Evolutionary conservation across 2,329 filamentous ascomycete genomes (phyloP), one percentile per base, ranked within the genome.

Genomic region (Parafenestella ontariensis): DNA sequence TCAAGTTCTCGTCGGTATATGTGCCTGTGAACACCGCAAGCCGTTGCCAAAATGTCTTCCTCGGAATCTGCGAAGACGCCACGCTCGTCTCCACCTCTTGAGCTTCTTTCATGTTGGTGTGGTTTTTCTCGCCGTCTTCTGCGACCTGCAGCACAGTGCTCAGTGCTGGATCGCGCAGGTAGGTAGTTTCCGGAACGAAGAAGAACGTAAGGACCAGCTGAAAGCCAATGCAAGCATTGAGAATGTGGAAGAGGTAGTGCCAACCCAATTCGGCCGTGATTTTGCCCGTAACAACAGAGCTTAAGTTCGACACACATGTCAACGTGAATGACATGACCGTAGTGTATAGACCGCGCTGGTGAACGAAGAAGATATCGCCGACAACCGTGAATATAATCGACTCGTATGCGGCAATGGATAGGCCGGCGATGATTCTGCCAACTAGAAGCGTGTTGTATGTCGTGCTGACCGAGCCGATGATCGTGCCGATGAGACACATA

Each of bases 121-220:
- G n/a, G 34, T 52, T 40, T 20, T 52, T 51, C 41, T 29, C 44
- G 37, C 13, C 60, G 41, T 48, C n/a, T 5, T 11, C 37, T n/a
- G 6, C n/a, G 13, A 42, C 18, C 26, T 40, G 51, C 58, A 64
- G 7, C 45, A 47, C 45, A 20, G 45, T 23, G 24, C n/a, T 46
- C 31, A 21, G 54, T 15, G 29, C 28, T 18, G 40, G 66, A 44
- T 72, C 69, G 44, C 80, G 70, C 47, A 71, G 69, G 66, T 80
- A 83, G 2, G 77, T 75, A 15, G 81, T 83, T 60, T 83, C 81
- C 1, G 80, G 81, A 3, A 82, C 80, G 48, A 82, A 77, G 29
- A 82, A 68, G 46, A 81, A 63, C 15, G 81, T 75, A 1, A 78
- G 65, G 13, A 80, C 62, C 23, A 78, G 68, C 46, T 81, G 66